phyloP scores from a whole-genome alignment of 176 grass and related monocot species.

The Juncus effusus region DNA sequence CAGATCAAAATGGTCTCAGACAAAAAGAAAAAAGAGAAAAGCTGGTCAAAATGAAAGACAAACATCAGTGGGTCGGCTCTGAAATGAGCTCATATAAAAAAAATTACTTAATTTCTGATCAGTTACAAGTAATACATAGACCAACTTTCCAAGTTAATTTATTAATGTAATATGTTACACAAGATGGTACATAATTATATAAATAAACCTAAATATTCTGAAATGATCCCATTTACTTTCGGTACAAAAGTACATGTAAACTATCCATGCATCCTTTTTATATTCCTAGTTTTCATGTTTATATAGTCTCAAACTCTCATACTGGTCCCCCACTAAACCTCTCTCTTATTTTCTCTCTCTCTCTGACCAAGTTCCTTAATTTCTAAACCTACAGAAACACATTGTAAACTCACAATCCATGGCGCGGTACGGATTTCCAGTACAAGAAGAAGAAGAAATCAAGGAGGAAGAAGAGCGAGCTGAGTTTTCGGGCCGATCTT shows the following conservation, averaged over 20 bases:
- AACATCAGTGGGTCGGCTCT: constrained; percentile 28
- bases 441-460: background rate
- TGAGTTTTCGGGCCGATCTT: constrained; percentile 40
- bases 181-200: too few relatives aligned
- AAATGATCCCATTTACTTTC: constrained; percentile 9
- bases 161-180: too few relatives aligned
- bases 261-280: constrained; percentile 15
- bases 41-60: too few relatives aligned
- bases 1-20: background rate
- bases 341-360: constrained; percentile 13
- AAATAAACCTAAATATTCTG: too few relatives aligned
- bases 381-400: background rate
- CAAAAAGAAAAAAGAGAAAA: constrained; percentile 4
- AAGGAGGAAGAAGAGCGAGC: constrained; percentile 37
- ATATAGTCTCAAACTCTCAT: constrained; percentile 11
- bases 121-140: too few relatives aligned
- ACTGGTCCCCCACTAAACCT: constrained; percentile 12
- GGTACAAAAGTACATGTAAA: constrained; percentile 22
- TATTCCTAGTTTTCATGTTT: constrained; percentile 5
- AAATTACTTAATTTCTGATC: background rate
- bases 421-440: background rate
- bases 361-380: constrained; percentile 10
- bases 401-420: background rate
- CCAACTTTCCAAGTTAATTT: too few relatives aligned
- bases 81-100: constrained; percentile 3